Evolutionary conservation across 2,329 filamentous ascomycete genomes (phyloP).

Genomic region (Diaporthe eres): DNA sequence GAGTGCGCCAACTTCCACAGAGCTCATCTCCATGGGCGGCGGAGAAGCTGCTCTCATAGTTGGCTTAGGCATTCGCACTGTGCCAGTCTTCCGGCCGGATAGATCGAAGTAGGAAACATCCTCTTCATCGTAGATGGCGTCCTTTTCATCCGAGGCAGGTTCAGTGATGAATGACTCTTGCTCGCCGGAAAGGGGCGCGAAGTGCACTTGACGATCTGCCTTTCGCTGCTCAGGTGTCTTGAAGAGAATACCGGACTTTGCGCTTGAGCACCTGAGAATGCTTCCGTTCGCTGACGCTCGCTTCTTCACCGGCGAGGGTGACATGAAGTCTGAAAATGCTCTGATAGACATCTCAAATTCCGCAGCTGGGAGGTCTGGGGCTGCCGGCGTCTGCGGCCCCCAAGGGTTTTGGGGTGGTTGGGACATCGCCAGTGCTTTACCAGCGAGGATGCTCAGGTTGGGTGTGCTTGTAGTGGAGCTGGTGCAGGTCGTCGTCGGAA

Average conservation of each 20-base stretch:
- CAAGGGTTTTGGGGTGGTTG: slow-evolving; percentile 46
- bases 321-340: slow-evolving; percentile 67
- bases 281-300: slow-evolving; percentile 12
- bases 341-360: slow-evolving; percentile 65
- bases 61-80: slow-evolving; percentile 21
- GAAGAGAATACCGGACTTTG: slow-evolving; percentile 27
- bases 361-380: slow-evolving; percentile 56
- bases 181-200: slow-evolving; percentile 51
- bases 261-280: slow-evolving; percentile 17
- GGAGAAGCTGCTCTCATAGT: slow-evolving; percentile 35
- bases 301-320: slow-evolving; percentile 58
- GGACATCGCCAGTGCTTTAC: slow-evolving; percentile 42
- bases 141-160: neutral
- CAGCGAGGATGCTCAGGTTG: slow-evolving; percentile 26
- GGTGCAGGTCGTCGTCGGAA: slow-evolving; percentile 31
- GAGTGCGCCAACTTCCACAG: slow-evolving; percentile 47
- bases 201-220: slow-evolving; percentile 52
- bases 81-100: slow-evolving; percentile 33
- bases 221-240: slow-evolving; percentile 44
- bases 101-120: slow-evolving; percentile 36
- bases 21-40: slow-evolving; percentile 32
- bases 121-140: slow-evolving; percentile 29
- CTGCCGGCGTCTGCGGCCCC: slow-evolving; percentile 40
- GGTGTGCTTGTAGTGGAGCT: slow-evolving; percentile 9
- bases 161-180: neutral